Percentiles rank a stretch among this genome's conserved stretches.
Evolutionary conservation across 2,329 filamentous ascomycete species (phyloP).

Genomic region (Colletotrichum camelliae): DNA sequence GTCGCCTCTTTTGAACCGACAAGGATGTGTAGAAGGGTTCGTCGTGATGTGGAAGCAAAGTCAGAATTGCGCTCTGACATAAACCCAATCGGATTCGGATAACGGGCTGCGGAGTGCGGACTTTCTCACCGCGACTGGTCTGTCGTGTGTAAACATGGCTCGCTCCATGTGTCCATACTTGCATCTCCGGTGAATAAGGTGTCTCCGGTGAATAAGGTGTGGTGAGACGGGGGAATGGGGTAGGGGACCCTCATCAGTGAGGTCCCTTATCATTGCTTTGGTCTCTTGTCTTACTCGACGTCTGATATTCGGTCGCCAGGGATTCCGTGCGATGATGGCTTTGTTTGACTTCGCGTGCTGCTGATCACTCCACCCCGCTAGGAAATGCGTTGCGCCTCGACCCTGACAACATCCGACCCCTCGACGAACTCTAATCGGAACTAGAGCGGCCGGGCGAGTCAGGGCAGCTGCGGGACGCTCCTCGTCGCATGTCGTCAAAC

Average conservation of each 20-base stretch:
- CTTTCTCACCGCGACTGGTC: background rate
- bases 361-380: background rate
- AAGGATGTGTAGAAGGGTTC: background rate
- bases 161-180: background rate
- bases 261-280: background rate
- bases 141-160: background rate
- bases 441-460: constrained; percentile 1
- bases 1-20: background rate
- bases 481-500: background rate
- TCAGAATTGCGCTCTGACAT: background rate
- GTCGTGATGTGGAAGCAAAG: background rate
- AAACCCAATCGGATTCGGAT: background rate
- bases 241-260: background rate
- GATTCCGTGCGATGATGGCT: background rate
- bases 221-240: background rate
- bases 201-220: background rate
- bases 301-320: background rate
- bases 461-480: background rate
- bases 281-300: background rate
- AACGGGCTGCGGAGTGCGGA: background rate
- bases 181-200: background rate
- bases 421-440: constrained; percentile 5
- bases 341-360: background rate
- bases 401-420: background rate
- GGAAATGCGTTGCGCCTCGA: background rate